Base-by-base conservation (phyloP, 768 basidiomycete species). In the Phylloporus rhodoxanthus region DNA sequence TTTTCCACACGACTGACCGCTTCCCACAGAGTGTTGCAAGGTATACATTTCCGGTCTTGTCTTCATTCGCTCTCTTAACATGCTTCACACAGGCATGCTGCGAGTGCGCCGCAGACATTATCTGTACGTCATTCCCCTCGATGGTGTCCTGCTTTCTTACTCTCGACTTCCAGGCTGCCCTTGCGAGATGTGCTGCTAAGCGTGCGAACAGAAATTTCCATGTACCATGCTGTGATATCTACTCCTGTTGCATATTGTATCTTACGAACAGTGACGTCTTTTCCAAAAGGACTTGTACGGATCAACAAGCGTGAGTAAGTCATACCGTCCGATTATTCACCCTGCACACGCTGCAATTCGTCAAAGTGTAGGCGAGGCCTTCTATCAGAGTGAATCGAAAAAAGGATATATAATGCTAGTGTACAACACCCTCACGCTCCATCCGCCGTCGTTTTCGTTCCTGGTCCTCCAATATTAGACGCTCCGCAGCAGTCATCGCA, bases 391-490 rank as follows among this genome's bases (percentile, higher is more conserved):
- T 17, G 15, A n/a, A 41, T 11, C 41, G 26, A 42, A 42, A 42
- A n/a, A 17, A 9, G n/a, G 41, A 28, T 28, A 42, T n/a, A 41
- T 41, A 26, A 43, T 47, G 43, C 55, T 58, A 64, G 20, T 45
- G 36, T 48, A 29, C 50, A 51, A 49, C 45, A 23, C 48, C 57
- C 34, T 75, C 75, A 36, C 75, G 62, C 56, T 87, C 87, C 81
- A 87, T 84, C 55, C 80, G 72, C 56, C 91, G 74, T 65, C 84
- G 77, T 68, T 95, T 94, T 63, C 91, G 76, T 67, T 91, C 91
- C 70, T 89, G 87, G 25, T 96, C 92, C 72, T 97, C 95, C 50
- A 83, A 57, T 52, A 96, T 94, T 51, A 98, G 68, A 54, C 79
- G 75, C 68, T 97, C 94, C 14, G 88, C 88, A 21, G 88, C 89